Evolutionary conservation across 306 rosid species (phyloP).

Genomic region (Vicia faba): DNA sequence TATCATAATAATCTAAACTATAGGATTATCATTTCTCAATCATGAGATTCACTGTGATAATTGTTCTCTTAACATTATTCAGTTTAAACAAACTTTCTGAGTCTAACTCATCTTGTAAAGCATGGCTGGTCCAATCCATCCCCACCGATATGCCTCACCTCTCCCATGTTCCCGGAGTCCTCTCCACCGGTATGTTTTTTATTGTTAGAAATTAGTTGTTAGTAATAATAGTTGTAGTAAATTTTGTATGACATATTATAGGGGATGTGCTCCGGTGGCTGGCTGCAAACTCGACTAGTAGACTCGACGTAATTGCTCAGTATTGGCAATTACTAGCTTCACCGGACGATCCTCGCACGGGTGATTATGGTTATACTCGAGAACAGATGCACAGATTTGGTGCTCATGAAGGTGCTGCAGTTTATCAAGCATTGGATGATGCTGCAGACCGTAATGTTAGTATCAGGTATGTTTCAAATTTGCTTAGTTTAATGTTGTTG

Average conservation of each 20-base stretch:
- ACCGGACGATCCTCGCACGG: conserved; percentile 69
- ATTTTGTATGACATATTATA: conserved; percentile 8
- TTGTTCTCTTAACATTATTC: conserved; percentile 23
- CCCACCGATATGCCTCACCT: conserved; percentile 87
- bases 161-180: conserved; percentile 66
- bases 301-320: conserved; percentile 76
- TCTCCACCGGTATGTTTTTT: conserved; percentile 55
- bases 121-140: conserved; percentile 90
- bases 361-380: conserved; percentile 77
- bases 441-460: conserved; percentile 76
- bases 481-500: background rate
- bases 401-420: conserved; percentile 66
- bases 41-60: conserved; percentile 28
- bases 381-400: conserved; percentile 67
- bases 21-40: no score
- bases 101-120: conserved; percentile 46
- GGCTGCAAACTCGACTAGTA: conserved; percentile 68
- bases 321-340: conserved; percentile 76
- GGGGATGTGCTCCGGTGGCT: conserved; percentile 90
- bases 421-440: conserved; percentile 62
- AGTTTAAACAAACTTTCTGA: conserved; percentile 30
- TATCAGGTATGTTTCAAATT: conserved; percentile 53
- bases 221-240: background rate
- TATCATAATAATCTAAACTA: background rate
- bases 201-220: background rate